These are phyloP conservation scores for Fusarium tricinctum DNA, from an alignment of 2,329 filamentous ascomycete species.

Conservation along the genomic window DNA sequence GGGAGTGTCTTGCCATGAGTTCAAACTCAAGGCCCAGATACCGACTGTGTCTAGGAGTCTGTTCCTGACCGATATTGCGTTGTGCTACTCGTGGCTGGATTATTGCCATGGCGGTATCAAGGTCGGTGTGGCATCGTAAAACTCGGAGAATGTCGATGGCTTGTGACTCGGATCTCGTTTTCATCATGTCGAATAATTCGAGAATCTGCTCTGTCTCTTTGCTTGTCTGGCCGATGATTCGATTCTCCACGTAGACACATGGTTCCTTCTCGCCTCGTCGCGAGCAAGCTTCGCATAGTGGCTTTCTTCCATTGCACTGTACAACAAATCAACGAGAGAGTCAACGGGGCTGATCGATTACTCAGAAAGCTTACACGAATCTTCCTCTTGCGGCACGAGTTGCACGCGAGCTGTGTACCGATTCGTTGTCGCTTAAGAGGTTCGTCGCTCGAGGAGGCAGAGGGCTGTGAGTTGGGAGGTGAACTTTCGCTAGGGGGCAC, in stretches of 20 bases:
- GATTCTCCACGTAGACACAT: slow-evolving; percentile 22
- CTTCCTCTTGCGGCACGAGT: slow-evolving; percentile 28
- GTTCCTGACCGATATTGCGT: background rate
- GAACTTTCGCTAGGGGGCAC: slow-evolving; percentile 7
- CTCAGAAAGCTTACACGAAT: slow-evolving; percentile 17
- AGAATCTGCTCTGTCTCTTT: slow-evolving; percentile 28
- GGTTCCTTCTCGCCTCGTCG: slow-evolving; percentile 17
- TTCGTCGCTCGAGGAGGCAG: slow-evolving; percentile 22
- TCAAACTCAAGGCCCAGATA: slow-evolving; percentile 27
- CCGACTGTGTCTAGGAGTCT: slow-evolving; percentile 2
- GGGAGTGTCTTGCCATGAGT: slow-evolving; percentile 32
- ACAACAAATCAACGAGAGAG: background rate
- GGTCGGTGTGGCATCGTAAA: slow-evolving; percentile 21
- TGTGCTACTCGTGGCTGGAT: slow-evolving; percentile 8
- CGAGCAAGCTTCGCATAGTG: slow-evolving; percentile 21
- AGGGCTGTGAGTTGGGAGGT: slow-evolving; percentile 9
- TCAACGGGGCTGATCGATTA: no score
- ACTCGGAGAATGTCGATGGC: slow-evolving; percentile 29
- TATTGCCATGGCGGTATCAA: slow-evolving; percentile 18
- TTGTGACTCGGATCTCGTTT: slow-evolving; percentile 15
- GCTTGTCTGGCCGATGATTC: slow-evolving; percentile 8
- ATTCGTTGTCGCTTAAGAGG: slow-evolving; percentile 30
- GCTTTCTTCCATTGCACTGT: slow-evolving; percentile 20
- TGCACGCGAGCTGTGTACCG: slow-evolving; percentile 22
- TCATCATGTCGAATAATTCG: slow-evolving; percentile 22